Conservation (phyloP, 768 basidiomycete genomes). For the Leccinum variicolor region DNA sequence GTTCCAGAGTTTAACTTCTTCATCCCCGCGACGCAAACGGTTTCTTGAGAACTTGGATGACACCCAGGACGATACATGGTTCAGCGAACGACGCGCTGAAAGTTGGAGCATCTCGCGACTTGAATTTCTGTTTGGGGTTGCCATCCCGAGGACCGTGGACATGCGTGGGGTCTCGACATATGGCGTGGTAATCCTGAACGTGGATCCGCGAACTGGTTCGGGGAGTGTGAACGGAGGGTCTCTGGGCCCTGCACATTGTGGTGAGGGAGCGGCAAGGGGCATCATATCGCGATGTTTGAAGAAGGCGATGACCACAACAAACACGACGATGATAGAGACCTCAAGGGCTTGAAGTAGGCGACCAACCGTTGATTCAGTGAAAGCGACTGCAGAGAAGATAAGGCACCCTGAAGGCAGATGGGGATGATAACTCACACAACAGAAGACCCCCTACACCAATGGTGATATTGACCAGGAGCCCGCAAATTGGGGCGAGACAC, state of each 20-base stretch:
- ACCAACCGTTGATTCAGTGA: conserved; percentile 69
- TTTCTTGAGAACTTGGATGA: conserved; percentile 27
- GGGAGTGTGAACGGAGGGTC: conserved; percentile 19
- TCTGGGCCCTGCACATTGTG: neutral
- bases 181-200: conserved; percentile 23
- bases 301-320: conserved; percentile 48
- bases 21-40: conserved; percentile 20
- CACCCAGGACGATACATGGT: conserved; percentile 40
- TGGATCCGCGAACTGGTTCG: conserved; percentile 23
- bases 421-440: conserved; percentile 45
- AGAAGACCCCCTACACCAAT: conserved; percentile 56
- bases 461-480: conserved; percentile 49
- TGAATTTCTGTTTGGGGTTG: conserved; percentile 4
- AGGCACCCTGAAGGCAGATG: conserved; percentile 5
- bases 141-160: conserved; percentile 12
- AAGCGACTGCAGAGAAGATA: conserved; percentile 44
- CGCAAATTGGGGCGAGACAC: conserved; percentile 48
- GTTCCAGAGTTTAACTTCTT: conserved; percentile 33
- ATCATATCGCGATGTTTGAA: conserved; percentile 16
- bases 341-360: conserved; percentile 63
- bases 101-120: conserved; percentile 13
- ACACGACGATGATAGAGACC: conserved; percentile 59
- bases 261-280: neutral
- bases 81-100: conserved; percentile 21
- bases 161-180: conserved; percentile 25